Conservation (phyloP, 2,329 filamentous ascomycete genomes). For the Cryphonectria radicalis region DNA sequence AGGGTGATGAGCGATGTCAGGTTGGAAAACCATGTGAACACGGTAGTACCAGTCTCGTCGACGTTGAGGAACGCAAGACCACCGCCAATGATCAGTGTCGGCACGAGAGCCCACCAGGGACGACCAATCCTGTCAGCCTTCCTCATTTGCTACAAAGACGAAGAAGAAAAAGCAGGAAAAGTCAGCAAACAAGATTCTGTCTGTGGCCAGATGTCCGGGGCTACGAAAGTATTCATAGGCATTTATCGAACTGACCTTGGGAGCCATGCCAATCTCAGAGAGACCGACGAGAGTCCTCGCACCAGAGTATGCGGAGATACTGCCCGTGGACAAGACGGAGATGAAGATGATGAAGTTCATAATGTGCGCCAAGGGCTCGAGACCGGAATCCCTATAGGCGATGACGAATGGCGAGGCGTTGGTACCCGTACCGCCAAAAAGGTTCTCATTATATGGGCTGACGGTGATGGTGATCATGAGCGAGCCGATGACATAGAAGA, state of each 20-base stretch:
- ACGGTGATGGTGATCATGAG: constrained; percentile 51
- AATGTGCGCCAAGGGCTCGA: constrained; percentile 47
- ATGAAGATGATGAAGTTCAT: constrained; percentile 55
- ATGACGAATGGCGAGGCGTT: constrained; percentile 52
- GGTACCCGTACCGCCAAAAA: constrained; percentile 47
- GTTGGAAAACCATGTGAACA: constrained; percentile 53
- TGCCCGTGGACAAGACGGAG: constrained; percentile 49
- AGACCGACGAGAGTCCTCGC: constrained; percentile 50
- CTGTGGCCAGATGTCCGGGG: neutral
- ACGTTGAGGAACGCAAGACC: constrained; percentile 50
- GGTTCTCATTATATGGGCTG: constrained; percentile 42
- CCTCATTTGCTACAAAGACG: constrained; percentile 33
- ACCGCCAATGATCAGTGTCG: constrained; percentile 55
- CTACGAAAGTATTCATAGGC: neutral
- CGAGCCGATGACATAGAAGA: constrained; percentile 51
- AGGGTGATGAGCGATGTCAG: constrained; percentile 50
- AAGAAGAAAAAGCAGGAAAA: neutral
- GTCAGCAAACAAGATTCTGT: constrained; percentile 4
- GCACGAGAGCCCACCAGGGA: constrained; percentile 46
- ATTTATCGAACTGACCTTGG: constrained; percentile 31
- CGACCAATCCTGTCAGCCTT: constrained; percentile 42
- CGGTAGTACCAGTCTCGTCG: constrained; percentile 43
- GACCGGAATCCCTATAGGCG: constrained; percentile 46
- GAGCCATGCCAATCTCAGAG: constrained; percentile 48
- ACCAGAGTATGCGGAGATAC: constrained; percentile 47